Evolutionary conservation across 225 moss, liverwort and hornwort species (phyloP).

Genomic region (Asterella californica): DNA sequence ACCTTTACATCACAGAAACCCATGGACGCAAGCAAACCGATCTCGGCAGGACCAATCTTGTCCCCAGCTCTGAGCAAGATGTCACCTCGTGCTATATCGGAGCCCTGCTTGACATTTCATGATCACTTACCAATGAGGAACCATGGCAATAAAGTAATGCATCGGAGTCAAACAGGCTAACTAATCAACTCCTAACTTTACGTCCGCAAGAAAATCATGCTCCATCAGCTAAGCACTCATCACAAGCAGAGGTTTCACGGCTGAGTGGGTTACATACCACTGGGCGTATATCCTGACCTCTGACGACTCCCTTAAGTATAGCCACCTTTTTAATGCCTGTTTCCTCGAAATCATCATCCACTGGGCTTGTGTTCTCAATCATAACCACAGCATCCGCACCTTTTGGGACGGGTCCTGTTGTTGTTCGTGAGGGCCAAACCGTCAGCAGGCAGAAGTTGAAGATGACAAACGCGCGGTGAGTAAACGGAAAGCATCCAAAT

Average conservation of each 20-base stretch:
- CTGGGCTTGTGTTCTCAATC: conserved; percentile 72
- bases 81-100: conserved; percentile 69
- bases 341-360: conserved; percentile 33
- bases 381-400: conserved; percentile 94
- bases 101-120: conserved; percentile 52
- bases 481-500: neutral
- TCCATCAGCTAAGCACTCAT: neutral
- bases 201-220: neutral
- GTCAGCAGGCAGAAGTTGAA: too few species aligned
- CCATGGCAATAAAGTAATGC: neutral
- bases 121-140: neutral
- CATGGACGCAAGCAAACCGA: conserved; percentile 80
- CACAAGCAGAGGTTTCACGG: neutral
- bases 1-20: conserved; percentile 80
- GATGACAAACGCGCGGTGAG: neutral
- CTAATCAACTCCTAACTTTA: neutral
- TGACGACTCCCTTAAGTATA: conserved; percentile 53
- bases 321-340: conserved; percentile 40
- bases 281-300: conserved; percentile 89
- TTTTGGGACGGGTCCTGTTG: conserved; percentile 74
- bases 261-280: conserved; percentile 52
- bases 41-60: conserved; percentile 68
- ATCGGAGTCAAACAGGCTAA: neutral
- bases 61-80: conserved; percentile 60
- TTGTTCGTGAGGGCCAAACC: neutral